Conservation (phyloP, 768 basidiomycete species). For the Xerocomellus intermedius region DNA sequence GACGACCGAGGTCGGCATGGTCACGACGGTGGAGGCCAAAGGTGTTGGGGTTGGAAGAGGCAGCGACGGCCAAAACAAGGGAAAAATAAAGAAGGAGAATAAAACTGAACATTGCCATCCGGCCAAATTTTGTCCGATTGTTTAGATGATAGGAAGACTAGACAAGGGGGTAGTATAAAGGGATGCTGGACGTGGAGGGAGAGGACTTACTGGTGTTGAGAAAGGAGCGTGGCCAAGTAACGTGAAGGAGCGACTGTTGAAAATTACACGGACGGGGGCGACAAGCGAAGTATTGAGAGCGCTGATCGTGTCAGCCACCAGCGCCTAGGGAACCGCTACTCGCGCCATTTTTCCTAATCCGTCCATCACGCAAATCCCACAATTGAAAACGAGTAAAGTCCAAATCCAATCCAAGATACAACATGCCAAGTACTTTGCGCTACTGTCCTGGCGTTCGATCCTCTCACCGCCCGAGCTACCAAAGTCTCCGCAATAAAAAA, state of each 20-base stretch:
- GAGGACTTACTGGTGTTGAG: neutral
- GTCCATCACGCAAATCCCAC: neutral
- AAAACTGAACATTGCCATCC: constrained; percentile 56
- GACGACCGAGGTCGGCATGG: constrained; percentile 58
- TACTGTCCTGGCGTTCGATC: neutral
- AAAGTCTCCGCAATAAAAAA: constrained; percentile 8
- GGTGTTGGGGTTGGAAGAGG: constrained; percentile 47
- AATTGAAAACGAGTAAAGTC: neutral
- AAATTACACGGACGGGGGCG: neutral
- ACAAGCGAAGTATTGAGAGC: neutral
- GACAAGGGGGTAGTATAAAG: neutral
- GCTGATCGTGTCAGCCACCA: constrained; percentile 20
- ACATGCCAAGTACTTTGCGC: neutral
- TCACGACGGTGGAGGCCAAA: constrained; percentile 47
- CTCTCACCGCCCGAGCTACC: neutral
- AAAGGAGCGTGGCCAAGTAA: constrained; percentile 15
- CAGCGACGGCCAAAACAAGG: constrained; percentile 48
- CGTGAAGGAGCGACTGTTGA: constrained; percentile 19
- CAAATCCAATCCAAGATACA: constrained; percentile 2
- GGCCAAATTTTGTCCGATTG: constrained; percentile 5
- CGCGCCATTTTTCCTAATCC: constrained; percentile 14
- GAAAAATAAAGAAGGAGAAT: constrained; percentile 64
- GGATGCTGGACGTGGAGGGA: neutral
- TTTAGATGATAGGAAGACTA: neutral
- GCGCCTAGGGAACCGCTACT: constrained; percentile 13